Evolutionary conservation across 2,329 filamentous ascomycete species (phyloP).

Genomic region (Trichoderma brevicompactum): DNA sequence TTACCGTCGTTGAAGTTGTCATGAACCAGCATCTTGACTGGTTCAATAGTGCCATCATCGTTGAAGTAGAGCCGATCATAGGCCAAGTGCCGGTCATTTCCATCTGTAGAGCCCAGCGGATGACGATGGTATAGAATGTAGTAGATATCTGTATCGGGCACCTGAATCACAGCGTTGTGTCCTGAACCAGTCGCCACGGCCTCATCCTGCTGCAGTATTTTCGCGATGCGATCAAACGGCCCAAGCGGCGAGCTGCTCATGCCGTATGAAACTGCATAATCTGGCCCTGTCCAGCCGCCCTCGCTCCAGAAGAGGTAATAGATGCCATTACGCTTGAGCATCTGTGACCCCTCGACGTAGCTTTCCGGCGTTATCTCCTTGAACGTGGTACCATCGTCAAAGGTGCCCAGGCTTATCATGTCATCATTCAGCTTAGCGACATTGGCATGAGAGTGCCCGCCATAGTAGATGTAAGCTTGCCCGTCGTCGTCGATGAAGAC

Average conservation of each 20-base stretch:
- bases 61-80: constrained; percentile 56
- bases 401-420: constrained; percentile 48
- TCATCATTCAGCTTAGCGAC: constrained; percentile 49
- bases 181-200: constrained; percentile 50
- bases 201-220: constrained; percentile 48
- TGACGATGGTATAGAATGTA: constrained; percentile 54
- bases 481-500: constrained; percentile 50
- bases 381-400: constrained; percentile 47
- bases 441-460: constrained; percentile 45
- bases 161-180: constrained; percentile 50
- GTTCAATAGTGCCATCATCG: constrained; percentile 47
- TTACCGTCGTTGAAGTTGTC: constrained; percentile 49
- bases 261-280: constrained; percentile 53
- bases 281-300: constrained; percentile 53
- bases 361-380: constrained; percentile 52
- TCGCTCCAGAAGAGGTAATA: constrained; percentile 56
- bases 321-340: constrained; percentile 50
- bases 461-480: constrained; percentile 50
- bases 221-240: constrained; percentile 47
- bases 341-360: constrained; percentile 45
- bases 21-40: constrained; percentile 50
- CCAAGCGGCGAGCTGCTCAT: constrained; percentile 46
- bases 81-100: constrained; percentile 52
- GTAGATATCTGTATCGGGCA: constrained; percentile 52
- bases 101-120: constrained; percentile 48